Evolutionary conservation across 2,329 filamentous ascomycete genomes (phyloP).

Genomic region (Phoma sp.): DNA sequence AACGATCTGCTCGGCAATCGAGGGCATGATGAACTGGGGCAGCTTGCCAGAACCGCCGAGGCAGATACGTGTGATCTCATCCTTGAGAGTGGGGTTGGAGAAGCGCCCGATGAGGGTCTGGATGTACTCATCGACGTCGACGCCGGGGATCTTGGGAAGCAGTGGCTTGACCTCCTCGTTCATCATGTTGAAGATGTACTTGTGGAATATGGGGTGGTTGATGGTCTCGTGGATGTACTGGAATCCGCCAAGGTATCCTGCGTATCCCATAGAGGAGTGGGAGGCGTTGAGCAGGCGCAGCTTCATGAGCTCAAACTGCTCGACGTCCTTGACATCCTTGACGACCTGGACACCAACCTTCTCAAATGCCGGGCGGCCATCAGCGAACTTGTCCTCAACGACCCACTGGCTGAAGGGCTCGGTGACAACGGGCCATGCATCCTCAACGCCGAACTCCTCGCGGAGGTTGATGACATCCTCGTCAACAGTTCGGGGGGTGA

Average conservation of each 20-base stretch:
- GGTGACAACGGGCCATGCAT: constrained; percentile 39
- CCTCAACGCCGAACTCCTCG: constrained; percentile 34
- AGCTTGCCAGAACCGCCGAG: constrained; percentile 41
- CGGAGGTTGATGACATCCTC: constrained; percentile 31
- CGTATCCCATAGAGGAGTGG: constrained; percentile 38
- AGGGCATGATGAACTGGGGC: constrained; percentile 41
- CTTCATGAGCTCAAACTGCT: constrained; percentile 40
- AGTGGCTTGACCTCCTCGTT: constrained; percentile 40
- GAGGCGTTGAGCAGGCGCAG: constrained; percentile 38
- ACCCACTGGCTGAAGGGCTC: constrained; percentile 42
- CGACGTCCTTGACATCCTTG: constrained; percentile 34
- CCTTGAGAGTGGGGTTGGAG: constrained; percentile 39
- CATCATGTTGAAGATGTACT: constrained; percentile 41
- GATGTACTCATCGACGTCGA: constrained; percentile 38
- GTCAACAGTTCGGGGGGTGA: constrained; percentile 36
- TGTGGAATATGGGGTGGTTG: constrained; percentile 29
- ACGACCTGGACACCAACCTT: constrained; percentile 42
- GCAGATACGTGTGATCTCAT: constrained; percentile 40
- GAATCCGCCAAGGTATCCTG: constrained; percentile 36
- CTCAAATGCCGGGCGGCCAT: constrained; percentile 38
- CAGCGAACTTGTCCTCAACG: constrained; percentile 39
- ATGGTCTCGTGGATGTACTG: constrained; percentile 40
- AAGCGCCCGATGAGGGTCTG: constrained; percentile 35
- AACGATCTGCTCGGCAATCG: constrained; percentile 38
- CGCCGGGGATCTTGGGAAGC: constrained; percentile 36